These are phyloP conservation scores for Rhododendron mucronatum DNA, from an alignment of 148 eudicot species.

Conservation along the genomic window DNA sequence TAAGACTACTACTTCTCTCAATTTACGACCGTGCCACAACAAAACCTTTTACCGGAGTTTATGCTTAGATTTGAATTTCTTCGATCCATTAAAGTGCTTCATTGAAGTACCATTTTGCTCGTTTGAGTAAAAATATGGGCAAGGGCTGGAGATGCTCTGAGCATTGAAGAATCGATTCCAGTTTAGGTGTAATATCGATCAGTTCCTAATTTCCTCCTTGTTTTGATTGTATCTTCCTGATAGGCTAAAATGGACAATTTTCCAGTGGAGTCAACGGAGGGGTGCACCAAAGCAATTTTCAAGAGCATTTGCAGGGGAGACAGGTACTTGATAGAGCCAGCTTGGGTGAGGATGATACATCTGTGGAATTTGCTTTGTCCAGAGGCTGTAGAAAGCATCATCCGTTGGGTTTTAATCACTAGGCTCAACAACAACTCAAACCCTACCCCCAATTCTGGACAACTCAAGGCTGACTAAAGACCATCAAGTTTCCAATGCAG, in stretches of 20 bases:
- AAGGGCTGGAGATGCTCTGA: no score
- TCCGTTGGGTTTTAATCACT: slow-evolving; percentile 26
- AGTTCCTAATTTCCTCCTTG: background rate
- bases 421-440: slow-evolving; percentile 18
- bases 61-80: no score
- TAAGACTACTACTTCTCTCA: no score
- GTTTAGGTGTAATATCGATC: no score
- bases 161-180: no score
- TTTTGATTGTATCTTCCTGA: no score
- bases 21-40: no score
- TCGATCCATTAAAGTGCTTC: no score
- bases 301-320: slow-evolving; percentile 27
- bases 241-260: slow-evolving; percentile 28
- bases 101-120: no score
- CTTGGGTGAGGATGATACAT: slow-evolving; percentile 25
- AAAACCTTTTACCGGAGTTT: no score
- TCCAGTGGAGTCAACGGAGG: slow-evolving; percentile 27
- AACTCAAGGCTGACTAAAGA: background rate
- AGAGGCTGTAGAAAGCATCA: slow-evolving; percentile 39
- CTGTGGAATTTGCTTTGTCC: slow-evolving; percentile 31
- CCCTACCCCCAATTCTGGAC: background rate
- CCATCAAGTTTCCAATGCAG: no score
- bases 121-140: no score
- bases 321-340: slow-evolving; percentile 27
- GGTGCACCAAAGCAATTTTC: slow-evolving; percentile 32